These are phyloP conservation scores for Panaeolus cyanescens DNA, from an alignment of 768 basidiomycete species.

Conservation along the genomic window DNA sequence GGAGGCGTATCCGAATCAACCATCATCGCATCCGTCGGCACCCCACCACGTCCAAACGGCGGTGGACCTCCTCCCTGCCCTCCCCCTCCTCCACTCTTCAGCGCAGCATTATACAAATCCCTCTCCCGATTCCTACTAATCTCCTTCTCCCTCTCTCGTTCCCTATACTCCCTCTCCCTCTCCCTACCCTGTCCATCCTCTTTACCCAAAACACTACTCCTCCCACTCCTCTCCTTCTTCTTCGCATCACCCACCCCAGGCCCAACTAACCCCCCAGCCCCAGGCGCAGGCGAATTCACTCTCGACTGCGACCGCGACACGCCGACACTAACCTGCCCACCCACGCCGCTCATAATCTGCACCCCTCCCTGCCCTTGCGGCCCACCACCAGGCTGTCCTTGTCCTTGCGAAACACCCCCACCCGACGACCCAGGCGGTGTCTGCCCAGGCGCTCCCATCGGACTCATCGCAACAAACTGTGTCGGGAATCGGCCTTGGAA, in stretches of 20 bases:
- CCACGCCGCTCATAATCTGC: neutral
- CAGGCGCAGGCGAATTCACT: neutral
- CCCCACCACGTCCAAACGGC: neutral
- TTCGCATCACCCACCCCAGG: neutral
- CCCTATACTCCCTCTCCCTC: constrained; percentile 7
- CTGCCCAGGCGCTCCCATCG: neutral
- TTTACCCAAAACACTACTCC: neutral
- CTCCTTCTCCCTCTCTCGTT: constrained; percentile 12
- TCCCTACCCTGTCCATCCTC: neutral
- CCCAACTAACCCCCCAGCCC: neutral
- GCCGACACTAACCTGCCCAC: neutral
- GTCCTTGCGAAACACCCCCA: neutral
- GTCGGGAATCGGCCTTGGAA: neutral
- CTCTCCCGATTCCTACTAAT: constrained; percentile 14
- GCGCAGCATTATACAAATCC: neutral
- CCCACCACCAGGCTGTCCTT: neutral
- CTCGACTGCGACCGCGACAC: constrained; percentile 1
- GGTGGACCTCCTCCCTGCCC: neutral
- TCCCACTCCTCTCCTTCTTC: constrained; percentile 2
- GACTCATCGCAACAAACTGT: neutral
- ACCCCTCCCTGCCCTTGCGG: neutral
- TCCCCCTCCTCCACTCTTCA: neutral
- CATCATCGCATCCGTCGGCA: constrained; percentile 2
- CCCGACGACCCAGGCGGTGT: neutral
- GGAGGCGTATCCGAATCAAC: neutral